These are phyloP conservation scores for Trichoderma simmonsii DNA, from an alignment of 2,329 filamentous ascomycete genomes.

Conservation along the genomic window DNA sequence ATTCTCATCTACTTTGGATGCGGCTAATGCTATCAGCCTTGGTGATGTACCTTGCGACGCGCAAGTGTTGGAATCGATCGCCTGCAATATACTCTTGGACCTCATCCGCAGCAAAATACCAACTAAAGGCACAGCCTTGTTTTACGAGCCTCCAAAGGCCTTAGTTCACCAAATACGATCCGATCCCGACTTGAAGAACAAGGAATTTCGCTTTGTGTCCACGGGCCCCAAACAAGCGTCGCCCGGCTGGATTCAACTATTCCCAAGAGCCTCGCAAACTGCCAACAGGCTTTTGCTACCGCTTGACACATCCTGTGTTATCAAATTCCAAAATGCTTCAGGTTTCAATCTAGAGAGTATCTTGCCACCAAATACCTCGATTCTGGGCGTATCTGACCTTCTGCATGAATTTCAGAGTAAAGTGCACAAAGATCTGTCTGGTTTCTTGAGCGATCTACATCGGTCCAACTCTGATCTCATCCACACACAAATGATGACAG, in stretches of 20 bases:
- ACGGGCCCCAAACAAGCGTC: background rate
- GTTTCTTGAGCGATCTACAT: background rate
- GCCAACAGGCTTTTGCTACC: background rate
- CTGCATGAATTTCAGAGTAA: background rate
- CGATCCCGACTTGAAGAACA: background rate
- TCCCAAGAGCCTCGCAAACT: background rate
- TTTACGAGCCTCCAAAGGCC: background rate
- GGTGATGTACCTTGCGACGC: background rate
- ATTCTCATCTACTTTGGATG: background rate
- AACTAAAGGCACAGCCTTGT: background rate
- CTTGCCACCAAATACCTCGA: background rate
- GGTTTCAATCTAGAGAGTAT: background rate
- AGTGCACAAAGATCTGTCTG: background rate
- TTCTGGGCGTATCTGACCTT: background rate
- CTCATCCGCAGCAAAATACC: background rate
- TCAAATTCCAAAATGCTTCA: background rate
- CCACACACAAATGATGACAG: background rate
- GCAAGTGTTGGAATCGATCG: background rate
- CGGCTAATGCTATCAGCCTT: background rate
- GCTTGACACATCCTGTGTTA: background rate
- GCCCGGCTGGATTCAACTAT: background rate
- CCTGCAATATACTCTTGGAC: background rate
- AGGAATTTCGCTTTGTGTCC: background rate
- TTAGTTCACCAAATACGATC: background rate
- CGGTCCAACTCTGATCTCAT: background rate